Percentiles rank a stretch among this genome's conserved stretches.
These are phyloP conservation scores for Sarocladiaceae sp. DNA, from an alignment of 2,329 filamentous ascomycete genomes.

Conservation along the genomic window DNA sequence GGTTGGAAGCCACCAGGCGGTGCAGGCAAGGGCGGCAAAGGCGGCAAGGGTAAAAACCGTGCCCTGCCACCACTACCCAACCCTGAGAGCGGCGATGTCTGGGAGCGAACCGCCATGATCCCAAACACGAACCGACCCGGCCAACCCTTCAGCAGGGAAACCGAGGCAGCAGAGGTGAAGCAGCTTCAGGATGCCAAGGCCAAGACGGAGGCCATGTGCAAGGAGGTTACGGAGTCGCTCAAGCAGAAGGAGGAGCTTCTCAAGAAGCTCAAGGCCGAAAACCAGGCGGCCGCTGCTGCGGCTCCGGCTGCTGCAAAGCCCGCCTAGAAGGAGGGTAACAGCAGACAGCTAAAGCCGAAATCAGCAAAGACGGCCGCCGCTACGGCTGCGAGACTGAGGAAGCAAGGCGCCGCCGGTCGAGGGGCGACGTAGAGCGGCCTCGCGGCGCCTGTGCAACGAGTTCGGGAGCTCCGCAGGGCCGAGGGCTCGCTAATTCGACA, in stretches of 20 bases:
- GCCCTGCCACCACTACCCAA: conserved; percentile 31
- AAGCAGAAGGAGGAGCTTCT: conserved; percentile 59
- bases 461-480: too few relatives aligned
- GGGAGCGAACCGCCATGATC: conserved; percentile 68
- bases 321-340: conserved; percentile 6
- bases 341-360: neutral
- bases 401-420: neutral
- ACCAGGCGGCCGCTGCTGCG: conserved; percentile 36
- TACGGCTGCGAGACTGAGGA: neutral
- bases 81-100: conserved; percentile 42
- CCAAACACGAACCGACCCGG: conserved; percentile 60
- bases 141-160: conserved; percentile 68
- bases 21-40: conserved; percentile 43
- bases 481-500: too few relatives aligned
- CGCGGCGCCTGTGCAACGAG: too few relatives aligned
- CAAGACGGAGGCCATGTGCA: conserved; percentile 55
- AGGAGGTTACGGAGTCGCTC: conserved; percentile 52
- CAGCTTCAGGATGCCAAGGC: conserved; percentile 57
- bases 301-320: conserved; percentile 23
- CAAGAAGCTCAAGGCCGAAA: conserved; percentile 52
- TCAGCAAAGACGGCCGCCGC: neutral
- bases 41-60: conserved; percentile 39
- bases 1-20: conserved; percentile 27
- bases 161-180: conserved; percentile 57
- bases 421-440: too few relatives aligned